Percentiles rank a stretch among this genome's conserved stretches.
phyloP scores from a whole-genome alignment of 306 rosid genomes.

The Lablab purpureus region DNA sequence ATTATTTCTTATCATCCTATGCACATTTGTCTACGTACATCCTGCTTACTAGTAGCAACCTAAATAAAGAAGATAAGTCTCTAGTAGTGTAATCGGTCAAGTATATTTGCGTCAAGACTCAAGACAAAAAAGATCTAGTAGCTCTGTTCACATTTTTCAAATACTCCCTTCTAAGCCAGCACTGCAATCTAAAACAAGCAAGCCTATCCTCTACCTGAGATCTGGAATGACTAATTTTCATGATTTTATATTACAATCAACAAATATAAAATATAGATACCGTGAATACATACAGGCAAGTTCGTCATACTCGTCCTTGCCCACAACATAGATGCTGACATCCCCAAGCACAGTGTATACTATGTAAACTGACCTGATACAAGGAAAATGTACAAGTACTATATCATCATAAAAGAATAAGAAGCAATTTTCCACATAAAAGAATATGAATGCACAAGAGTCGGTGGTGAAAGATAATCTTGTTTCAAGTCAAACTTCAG shows the following conservation, averaged over 20 bases:
- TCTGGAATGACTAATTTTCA: neutral
- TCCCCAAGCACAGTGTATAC: slow-evolving; percentile 95
- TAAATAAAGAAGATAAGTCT: neutral
- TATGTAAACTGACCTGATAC: slow-evolving; percentile 89
- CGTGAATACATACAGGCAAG: slow-evolving; percentile 72
- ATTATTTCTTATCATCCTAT: neutral
- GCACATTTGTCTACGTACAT: neutral
- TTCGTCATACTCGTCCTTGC: slow-evolving; percentile 93
- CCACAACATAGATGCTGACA: slow-evolving; percentile 86
- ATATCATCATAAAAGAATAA: neutral
- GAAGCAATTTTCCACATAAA: neutral
- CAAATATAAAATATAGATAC: neutral
- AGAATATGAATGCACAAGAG: neutral
- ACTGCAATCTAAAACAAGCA: neutral
- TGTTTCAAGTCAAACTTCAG: slow-evolving; percentile 9
- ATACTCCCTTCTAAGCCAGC: neutral
- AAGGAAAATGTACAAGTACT: slow-evolving; percentile 14
- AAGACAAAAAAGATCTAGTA: neutral
- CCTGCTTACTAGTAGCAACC: slow-evolving; percentile 16
- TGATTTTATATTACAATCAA: slow-evolving; percentile 7
- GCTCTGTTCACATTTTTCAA: neutral
- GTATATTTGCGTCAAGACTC: neutral
- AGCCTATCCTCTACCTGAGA: slow-evolving; percentile 13
- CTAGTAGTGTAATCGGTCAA: neutral
- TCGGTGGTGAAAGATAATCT: neutral